Conservation (phyloP, 768 basidiomycete genomes). For the Mycena rebaudengoi region DNA sequence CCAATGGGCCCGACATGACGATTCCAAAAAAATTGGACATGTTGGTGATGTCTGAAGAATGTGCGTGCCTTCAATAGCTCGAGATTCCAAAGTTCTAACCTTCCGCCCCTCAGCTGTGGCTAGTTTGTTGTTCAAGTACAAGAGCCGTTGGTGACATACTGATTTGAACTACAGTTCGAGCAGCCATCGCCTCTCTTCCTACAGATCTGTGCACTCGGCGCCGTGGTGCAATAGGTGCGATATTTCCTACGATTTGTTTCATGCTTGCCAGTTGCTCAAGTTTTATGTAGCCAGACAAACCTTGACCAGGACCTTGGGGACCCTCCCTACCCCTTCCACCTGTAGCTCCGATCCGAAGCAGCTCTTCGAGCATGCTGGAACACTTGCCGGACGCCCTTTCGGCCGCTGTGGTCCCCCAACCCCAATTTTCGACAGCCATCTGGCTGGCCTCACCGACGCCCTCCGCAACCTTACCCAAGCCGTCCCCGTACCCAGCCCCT, state of each 20-base stretch:
- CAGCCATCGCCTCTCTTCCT: conserved; percentile 5
- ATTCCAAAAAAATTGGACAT: background rate
- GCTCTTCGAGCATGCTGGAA: conserved; percentile 2
- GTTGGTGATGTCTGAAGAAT: background rate
- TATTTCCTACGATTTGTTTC: conserved; percentile 1
- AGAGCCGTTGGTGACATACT: conserved; percentile 3
- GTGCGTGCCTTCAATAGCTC: conserved; percentile 1
- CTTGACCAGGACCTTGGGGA: background rate
- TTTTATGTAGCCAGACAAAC: conserved; percentile 5
- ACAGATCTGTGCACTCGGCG: background rate
- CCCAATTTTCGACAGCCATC: background rate
- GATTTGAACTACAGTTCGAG: background rate
- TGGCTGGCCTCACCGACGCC: conserved; percentile 11
- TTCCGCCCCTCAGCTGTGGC: background rate
- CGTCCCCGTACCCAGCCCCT: conserved; percentile 3
- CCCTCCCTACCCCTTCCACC: conserved; percentile 1
- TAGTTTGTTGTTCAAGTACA: conserved; percentile 10
- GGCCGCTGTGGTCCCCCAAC: conserved; percentile 11
- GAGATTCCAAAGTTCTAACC: conserved; percentile 2
- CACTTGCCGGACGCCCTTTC: conserved; percentile 10
- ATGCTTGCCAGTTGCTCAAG: conserved; percentile 13
- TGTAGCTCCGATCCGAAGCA: background rate
- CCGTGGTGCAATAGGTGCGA: background rate
- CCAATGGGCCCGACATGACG: background rate
- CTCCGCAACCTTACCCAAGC: background rate